These are phyloP conservation scores for Garcia nutans DNA, from an alignment of 345 rosid genomes.

Conservation along the genomic window DNA sequence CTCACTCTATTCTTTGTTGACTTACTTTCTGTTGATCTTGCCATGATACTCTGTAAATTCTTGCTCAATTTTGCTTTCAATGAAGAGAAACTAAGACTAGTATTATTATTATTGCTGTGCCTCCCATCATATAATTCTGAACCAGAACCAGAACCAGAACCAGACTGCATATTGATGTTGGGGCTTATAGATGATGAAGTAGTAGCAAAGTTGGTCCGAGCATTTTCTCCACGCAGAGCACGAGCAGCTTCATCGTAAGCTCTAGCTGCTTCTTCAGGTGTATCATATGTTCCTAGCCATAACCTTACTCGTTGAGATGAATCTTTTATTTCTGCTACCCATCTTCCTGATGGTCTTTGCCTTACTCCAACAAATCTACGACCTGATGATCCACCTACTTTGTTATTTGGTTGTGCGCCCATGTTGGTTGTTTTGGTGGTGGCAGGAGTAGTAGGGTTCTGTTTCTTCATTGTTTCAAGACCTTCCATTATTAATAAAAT, in stretches of 20 bases:
- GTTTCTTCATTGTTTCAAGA: conserved; percentile 28
- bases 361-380: conserved; percentile 64
- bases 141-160: conserved; percentile 2
- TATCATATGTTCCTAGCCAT: conserved; percentile 72
- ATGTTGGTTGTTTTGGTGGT: conserved; percentile 7
- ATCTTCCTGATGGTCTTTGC: conserved; percentile 69
- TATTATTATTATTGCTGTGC: conserved; percentile 11
- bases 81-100: conserved; percentile 48
- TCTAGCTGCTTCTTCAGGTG: conserved; percentile 70
- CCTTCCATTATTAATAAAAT: conserved; percentile 42
- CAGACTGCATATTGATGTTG: conserved; percentile 18
- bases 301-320: conserved; percentile 61
- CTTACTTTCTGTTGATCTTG: conserved; percentile 44
- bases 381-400: not conserved
- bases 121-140: conserved; percentile 26
- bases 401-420: conserved; percentile 19
- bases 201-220: conserved; percentile 57
- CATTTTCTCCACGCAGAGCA: conserved; percentile 64
- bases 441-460: conserved; percentile 14
- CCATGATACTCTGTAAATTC: conserved; percentile 59
- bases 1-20: conserved; percentile 59
- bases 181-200: conserved; percentile 1
- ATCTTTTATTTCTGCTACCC: conserved; percentile 82
- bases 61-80: conserved; percentile 63
- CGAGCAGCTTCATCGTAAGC: conserved; percentile 76